These are phyloP conservation scores for Gynandropsis gynandra DNA, from an alignment of 345 rosid genomes.

Conservation along the genomic window DNA sequence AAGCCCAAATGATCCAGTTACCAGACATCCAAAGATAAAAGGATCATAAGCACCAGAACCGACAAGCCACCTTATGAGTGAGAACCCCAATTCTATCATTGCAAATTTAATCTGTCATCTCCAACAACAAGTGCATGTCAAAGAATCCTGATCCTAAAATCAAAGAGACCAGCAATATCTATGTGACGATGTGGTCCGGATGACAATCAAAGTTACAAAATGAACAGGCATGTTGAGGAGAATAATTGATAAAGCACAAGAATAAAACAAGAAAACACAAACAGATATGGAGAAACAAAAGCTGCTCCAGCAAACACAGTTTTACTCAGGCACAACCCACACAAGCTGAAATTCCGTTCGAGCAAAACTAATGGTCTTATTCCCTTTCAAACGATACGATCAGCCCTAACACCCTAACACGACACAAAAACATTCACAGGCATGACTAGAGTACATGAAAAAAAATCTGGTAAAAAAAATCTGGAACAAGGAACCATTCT, in stretches of 20 bases:
- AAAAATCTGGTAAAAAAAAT: neutral
- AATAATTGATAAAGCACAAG: neutral
- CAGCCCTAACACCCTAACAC: neutral
- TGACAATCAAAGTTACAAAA: neutral
- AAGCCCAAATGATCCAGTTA: slow-evolving; percentile 37
- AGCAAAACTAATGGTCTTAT: slow-evolving; percentile 5
- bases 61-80: slow-evolving; percentile 32
- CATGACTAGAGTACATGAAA: neutral
- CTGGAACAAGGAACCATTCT: no score
- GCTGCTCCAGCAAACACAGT: slow-evolving; percentile 5
- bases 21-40: slow-evolving; percentile 40
- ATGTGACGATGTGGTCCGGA: slow-evolving; percentile 10
- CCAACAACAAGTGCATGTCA: slow-evolving; percentile 9
- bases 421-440: neutral
- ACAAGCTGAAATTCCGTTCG: neutral
- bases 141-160: slow-evolving; percentile 1
- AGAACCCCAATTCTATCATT: slow-evolving; percentile 43
- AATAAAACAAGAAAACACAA: neutral
- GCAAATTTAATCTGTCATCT: slow-evolving; percentile 18
- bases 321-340: neutral
- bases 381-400: neutral
- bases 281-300: neutral
- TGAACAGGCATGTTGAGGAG: neutral
- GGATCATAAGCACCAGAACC: slow-evolving; percentile 32
- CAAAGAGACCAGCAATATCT: neutral